Conservation (phyloP, 1,139 yeast species). For the Pneumocystis wakefieldiae region DNA sequence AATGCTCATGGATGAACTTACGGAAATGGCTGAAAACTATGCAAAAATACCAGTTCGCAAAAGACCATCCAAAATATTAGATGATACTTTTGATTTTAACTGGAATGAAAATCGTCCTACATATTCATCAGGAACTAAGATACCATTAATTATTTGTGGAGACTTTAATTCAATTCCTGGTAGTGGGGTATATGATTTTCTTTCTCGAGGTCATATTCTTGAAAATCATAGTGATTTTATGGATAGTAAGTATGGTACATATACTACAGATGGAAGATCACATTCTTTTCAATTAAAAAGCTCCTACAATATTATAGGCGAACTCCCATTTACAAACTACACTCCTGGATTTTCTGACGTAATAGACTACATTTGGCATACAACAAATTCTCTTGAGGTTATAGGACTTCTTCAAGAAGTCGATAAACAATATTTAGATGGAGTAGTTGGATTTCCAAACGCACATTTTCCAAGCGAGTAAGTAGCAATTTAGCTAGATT, state of each 20-base stretch:
- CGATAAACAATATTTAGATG: slow-evolving; percentile 59
- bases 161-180: slow-evolving; percentile 82
- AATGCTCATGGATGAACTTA: slow-evolving; percentile 74
- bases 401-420: slow-evolving; percentile 75
- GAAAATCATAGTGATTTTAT: slow-evolving; percentile 64
- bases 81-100: slow-evolving; percentile 20
- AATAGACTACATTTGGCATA: slow-evolving; percentile 91
- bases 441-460: slow-evolving; percentile 84
- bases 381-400: slow-evolving; percentile 63
- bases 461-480: slow-evolving; percentile 92
- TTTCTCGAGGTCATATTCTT: slow-evolving; percentile 58
- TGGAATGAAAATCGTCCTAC: slow-evolving; percentile 18
- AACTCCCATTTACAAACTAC: slow-evolving; percentile 84
- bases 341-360: slow-evolving; percentile 87
- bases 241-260: slow-evolving; percentile 80
- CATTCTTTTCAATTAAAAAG: slow-evolving; percentile 73
- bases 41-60: slow-evolving; percentile 20
- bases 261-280: slow-evolving; percentile 75
- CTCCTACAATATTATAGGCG: slow-evolving; percentile 72
- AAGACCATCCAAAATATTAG: slow-evolving; percentile 2
- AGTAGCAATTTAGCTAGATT: slow-evolving; percentile 34
- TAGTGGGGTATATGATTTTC: slow-evolving; percentile 83
- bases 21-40: slow-evolving; percentile 37
- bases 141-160: slow-evolving; percentile 77
- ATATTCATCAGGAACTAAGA: slow-evolving; percentile 42